A percentile compares a stretch with the other conserved stretches of the same genome.
These are phyloP conservation scores for Physcia stellaris DNA, from an alignment of 495 filamentous ascomycete genomes.

Conservation along the genomic window DNA sequence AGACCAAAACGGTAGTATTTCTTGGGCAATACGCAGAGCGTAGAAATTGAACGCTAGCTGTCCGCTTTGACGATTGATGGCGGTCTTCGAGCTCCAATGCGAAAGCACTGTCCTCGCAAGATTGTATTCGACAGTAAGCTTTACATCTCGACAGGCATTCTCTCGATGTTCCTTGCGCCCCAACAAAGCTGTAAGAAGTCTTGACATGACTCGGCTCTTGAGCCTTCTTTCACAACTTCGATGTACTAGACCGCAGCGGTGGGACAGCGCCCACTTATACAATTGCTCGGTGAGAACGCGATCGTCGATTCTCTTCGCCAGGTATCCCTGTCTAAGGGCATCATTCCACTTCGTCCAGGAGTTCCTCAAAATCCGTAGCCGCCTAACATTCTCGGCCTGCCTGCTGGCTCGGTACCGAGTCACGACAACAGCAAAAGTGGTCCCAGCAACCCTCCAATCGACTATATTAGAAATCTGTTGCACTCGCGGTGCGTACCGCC, in stretches of 20 bases:
- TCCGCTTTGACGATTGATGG: conserved; percentile 30
- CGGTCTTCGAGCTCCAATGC: conserved; percentile 30
- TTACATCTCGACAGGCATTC: conserved; percentile 19
- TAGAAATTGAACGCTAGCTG: conserved; percentile 40
- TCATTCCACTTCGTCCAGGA: conserved; percentile 56
- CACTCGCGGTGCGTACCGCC: conserved; percentile 34
- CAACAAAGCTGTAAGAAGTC: background rate
- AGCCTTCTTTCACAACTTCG: conserved; percentile 39
- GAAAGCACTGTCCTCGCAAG: conserved; percentile 17
- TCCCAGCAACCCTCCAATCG: conserved; percentile 33
- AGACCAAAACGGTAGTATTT: conserved; percentile 34
- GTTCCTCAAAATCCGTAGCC: conserved; percentile 38
- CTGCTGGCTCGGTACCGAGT: conserved; percentile 31
- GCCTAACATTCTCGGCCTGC: conserved; percentile 43
- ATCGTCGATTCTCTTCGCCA: conserved; percentile 42
- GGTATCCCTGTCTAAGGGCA: conserved; percentile 39
- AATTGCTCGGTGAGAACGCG: conserved; percentile 42
- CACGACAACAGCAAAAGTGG: conserved; percentile 38
- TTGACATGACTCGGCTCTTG: conserved; percentile 29
- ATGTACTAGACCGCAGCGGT: conserved; percentile 37
- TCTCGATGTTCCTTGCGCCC: background rate
- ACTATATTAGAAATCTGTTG: conserved; percentile 32
- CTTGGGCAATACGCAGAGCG: conserved; percentile 33
- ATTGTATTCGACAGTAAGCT: background rate
- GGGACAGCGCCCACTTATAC: conserved; percentile 50